A percentile compares a stretch with the other conserved stretches of the same genome.
Evolutionary conservation across 1,139 yeast genomes (phyloP).

Genomic region (Candida neerlandica): DNA sequence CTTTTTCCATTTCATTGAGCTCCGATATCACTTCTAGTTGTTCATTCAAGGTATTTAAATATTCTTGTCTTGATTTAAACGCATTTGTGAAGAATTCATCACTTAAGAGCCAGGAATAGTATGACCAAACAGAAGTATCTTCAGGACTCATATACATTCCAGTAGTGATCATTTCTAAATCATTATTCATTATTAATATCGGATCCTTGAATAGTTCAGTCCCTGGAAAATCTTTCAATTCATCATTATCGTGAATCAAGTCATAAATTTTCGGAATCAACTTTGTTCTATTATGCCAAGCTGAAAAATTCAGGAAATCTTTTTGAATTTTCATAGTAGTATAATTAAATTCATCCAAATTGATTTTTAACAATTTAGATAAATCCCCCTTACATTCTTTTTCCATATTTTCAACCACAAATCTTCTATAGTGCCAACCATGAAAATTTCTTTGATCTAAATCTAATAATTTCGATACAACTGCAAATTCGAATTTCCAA

Average conservation of each 20-base stretch:
- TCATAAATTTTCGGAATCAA: conserved; percentile 57
- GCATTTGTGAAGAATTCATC: conserved; percentile 48
- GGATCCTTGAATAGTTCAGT: conserved; percentile 26
- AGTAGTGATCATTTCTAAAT: conserved; percentile 69
- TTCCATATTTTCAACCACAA: conserved; percentile 60
- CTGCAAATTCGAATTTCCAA: conserved; percentile 69
- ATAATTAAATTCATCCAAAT: conserved; percentile 64
- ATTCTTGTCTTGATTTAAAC: conserved; percentile 23
- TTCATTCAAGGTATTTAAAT: conserved; percentile 36
- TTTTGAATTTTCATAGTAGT: conserved; percentile 77
- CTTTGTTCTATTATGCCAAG: conserved; percentile 90
- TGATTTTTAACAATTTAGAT: conserved; percentile 26
- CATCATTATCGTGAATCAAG: conserved; percentile 22
- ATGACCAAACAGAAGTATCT: conserved; percentile 92
- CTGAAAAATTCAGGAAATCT: conserved; percentile 90
- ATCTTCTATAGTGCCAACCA: conserved; percentile 94
- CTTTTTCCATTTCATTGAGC: conserved; percentile 60
- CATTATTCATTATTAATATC: conserved; percentile 50
- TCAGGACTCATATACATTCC: conserved; percentile 94
- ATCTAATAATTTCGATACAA: conserved; percentile 68
- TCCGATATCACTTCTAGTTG: conserved; percentile 48
- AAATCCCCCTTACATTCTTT: conserved; percentile 16
- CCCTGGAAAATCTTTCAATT: conserved; percentile 16
- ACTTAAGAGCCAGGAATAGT: conserved; percentile 78
- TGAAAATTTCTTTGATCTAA: conserved; percentile 85